Conservation (phyloP, 345 rosid genomes). For the Syzygium aromaticum region DNA sequence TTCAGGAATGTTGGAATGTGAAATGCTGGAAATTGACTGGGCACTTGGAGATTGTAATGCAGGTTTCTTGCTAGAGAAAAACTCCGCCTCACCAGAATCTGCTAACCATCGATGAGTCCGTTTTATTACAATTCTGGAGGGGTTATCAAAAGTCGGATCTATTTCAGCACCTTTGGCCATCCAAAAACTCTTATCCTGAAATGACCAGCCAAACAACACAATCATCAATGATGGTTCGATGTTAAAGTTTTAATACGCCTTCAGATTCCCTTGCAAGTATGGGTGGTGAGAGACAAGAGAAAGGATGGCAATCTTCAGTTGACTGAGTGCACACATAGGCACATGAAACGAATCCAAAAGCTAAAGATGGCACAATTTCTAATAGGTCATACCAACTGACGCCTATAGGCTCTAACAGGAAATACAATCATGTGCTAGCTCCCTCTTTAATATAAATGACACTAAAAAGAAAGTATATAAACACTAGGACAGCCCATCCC, state of each 20-base stretch:
- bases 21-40: slow-evolving; percentile 19
- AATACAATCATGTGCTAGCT: not conserved
- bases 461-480: not conserved
- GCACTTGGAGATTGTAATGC: slow-evolving; percentile 36
- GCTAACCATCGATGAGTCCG: slow-evolving; percentile 70
- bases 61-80: slow-evolving; percentile 76
- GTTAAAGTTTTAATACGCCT: not conserved
- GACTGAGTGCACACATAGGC: not conserved
- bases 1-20: slow-evolving; percentile 29
- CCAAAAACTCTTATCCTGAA: slow-evolving; percentile 68
- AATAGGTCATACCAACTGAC: not conserved
- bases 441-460: not conserved
- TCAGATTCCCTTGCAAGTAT: not conserved
- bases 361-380: not conserved
- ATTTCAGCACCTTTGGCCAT: slow-evolving; percentile 43
- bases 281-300: not conserved
- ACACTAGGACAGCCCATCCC: not conserved
- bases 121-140: slow-evolving; percentile 54
- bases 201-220: slow-evolving; percentile 18
- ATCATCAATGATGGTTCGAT: not conserved
- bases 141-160: slow-evolving; percentile 39
- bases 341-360: not conserved
- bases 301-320: not conserved
- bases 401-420: not conserved
- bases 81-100: slow-evolving; percentile 49